Conservation (phyloP, 2,329 filamentous ascomycete genomes). For the Cladosporium sp. region DNA sequence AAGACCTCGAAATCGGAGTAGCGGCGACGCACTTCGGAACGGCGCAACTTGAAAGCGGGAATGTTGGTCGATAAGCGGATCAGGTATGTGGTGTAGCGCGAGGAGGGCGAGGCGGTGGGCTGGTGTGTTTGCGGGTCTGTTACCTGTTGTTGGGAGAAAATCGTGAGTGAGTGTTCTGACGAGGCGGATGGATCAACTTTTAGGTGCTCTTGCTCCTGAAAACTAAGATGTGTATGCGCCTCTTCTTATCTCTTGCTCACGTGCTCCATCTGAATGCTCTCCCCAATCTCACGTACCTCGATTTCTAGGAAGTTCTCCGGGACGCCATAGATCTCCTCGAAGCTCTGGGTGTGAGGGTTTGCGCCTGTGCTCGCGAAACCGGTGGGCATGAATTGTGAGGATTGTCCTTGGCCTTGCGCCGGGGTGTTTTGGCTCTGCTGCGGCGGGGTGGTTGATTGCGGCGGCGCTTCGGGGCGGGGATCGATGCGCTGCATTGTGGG, state of each 20-base stretch:
- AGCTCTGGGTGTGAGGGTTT: constrained; percentile 64
- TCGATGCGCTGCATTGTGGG: constrained; percentile 35
- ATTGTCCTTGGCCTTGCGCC: constrained; percentile 14
- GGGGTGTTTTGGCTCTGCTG: constrained; percentile 10
- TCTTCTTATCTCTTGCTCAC: not conserved
- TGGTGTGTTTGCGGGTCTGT: constrained; percentile 92
- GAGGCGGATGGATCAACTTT: not conserved
- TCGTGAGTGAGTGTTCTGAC: not conserved
- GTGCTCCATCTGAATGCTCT: not conserved
- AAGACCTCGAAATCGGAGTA: constrained; percentile 99
- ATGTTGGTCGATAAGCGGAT: constrained; percentile 98
- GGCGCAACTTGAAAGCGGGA: constrained; percentile 92
- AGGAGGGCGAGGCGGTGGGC: constrained; percentile 59
- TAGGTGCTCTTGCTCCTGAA: not conserved
- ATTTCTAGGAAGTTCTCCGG: constrained; percentile 99
- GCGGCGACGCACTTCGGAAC: constrained; percentile 79
- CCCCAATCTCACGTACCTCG: constrained; percentile 61
- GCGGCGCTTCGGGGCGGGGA: constrained; percentile 26
- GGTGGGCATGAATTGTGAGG: constrained; percentile 27
- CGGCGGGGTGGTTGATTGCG: constrained; percentile 21
- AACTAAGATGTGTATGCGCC: not conserved
- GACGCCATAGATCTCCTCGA: constrained; percentile 97
- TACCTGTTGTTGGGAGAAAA: constrained; percentile 58
- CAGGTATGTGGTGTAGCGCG: constrained; percentile 95
- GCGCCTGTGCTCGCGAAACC: constrained; percentile 36